Evolutionary conservation across 2,329 filamentous ascomycete genomes (phyloP), one percentile per base, ranked within the genome.

Genomic region (Penicillium aurantiogriseum): DNA sequence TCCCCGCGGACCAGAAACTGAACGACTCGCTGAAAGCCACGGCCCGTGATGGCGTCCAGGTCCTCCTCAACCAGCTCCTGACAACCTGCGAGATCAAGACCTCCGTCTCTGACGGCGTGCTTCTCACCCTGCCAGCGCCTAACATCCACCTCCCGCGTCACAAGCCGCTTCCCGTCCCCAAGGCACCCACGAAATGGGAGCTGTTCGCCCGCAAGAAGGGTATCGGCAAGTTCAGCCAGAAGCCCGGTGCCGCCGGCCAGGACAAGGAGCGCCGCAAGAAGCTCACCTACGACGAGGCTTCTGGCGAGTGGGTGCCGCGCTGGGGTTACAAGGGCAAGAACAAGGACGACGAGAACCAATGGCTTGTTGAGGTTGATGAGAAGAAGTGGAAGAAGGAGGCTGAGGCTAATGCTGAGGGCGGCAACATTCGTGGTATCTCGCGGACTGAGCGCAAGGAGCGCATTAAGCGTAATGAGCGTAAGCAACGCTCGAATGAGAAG

Each of bases 141-240:
- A 79, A 83, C 21, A 95, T 89, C 1, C 76, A 81, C 0, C 82
- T 97, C 4, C 94, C 94, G 25, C 89, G 94, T 67, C 92, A 97
- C 79, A 97, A 99, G 77, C 91, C 91, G 10, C 81, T 97, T 9
- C 94, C 94, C 1, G 83, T 86, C 55, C 84, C 87, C 65, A 94
- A 92, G 79, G 81, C 88, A 56, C 88, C 88, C 66, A 97, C 93
- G 58, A 96, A 92, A 76, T 99, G 94, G 94, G 88, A 96, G 80
- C 86, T 88, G 70, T 99, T 99, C 79, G 94, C 94, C 45, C 89
- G 87, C 76, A 96, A 96, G 85, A 96, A 97, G 83, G 94, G 94
- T 55, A 97, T 99, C 51, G 78, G 78, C 79, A 90, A 89, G 80
- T 86, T 87, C 77, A 96, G 92, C 84, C 89, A 85, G 65, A 85